Evolutionary conservation across 495 filamentous ascomycete species (phyloP), one percentile per base, ranked within the genome.

Genomic region (Daldinia concentrica): DNA sequence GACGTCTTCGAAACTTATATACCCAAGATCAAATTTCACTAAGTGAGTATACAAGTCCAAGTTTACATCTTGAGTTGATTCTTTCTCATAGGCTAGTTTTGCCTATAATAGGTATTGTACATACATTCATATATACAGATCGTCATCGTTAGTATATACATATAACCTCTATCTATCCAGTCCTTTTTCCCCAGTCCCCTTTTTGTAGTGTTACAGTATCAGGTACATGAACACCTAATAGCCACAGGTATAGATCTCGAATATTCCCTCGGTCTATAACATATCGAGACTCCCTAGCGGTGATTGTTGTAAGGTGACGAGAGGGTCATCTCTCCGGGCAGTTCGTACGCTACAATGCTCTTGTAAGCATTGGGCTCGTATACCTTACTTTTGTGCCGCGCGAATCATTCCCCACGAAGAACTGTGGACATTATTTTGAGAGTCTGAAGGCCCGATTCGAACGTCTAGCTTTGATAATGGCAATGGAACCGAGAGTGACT

Each of bases 401-500:
- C n/a, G 6, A 43, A 19, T 17, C 15, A 19, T 43, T 19, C 17
- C 5, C 11, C 17, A 1, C 15, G 39, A 7, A 43, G 39, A 43
- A 43, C n/a, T 19, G 19, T 43, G 6, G n/a, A 43, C n/a, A n/a
- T 45, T 45, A 9, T 17, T 22, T 45, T 17, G n/a, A 45, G 41
- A 45, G 19, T 1, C 43, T 22, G 17, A 11, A 48, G 7, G 41
- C 15, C 15, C 2, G 3, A 9, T 8, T 32, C 12, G 26, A 22
- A 4, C 11, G 7, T 43, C 8, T 6, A 9, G 27, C 27, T 32
- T 50, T 22, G 36, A 50, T 6, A 74, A 36, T 24, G 71, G 71
- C 63, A 77, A 72, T 9, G 66, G 48, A 17, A 77, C 71, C 32
- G 71, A 56, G 24, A 48, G 64, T 19, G 26, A 50, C 48, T 66